A percentile compares a stretch with the other conserved stretches of the same genome.
phyloP scores from a whole-genome alignment of 2,329 filamentous ascomycete genomes.

The Cercospora sesami region DNA sequence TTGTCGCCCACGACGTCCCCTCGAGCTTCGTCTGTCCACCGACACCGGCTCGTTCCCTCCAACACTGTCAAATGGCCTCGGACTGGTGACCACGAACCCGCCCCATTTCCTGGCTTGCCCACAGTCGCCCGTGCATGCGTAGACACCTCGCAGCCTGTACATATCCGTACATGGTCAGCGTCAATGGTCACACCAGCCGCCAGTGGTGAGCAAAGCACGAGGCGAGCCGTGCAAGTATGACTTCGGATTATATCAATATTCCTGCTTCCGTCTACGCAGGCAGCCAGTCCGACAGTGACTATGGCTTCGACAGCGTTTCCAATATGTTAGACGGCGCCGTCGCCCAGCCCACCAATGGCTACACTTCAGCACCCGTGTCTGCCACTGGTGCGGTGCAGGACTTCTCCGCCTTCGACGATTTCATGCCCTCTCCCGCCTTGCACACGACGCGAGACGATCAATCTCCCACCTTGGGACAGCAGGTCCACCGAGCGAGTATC shows the following conservation, averaged over 20 bases:
- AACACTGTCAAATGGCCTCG: not conserved
- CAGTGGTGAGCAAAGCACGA: conserved; percentile 2
- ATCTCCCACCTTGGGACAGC: conserved; percentile 26
- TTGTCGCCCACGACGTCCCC: not conserved
- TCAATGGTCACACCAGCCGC: not conserved
- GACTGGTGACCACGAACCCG: not conserved
- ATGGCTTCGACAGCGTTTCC: conserved; percentile 32
- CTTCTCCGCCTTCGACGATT: conserved; percentile 23
- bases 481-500: conserved; percentile 35
- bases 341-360: conserved; percentile 18
- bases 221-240: conserved; percentile 1
- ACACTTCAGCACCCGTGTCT: conserved; percentile 19
- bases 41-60: not conserved
- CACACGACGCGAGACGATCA: conserved; percentile 18
- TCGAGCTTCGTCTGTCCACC: not conserved
- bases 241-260: conserved; percentile 29
- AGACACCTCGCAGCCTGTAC: not conserved
- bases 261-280: conserved; percentile 31
- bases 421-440: conserved; percentile 22
- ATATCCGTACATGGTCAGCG: not conserved
- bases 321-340: conserved; percentile 26
- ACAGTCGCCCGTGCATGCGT: not conserved
- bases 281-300: conserved; percentile 35
- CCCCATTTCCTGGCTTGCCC: not conserved
- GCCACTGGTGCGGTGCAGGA: conserved; percentile 16